Evolutionary conservation across 768 basidiomycete species (phyloP), one percentile per base, ranked within the genome.

Genomic region (Termitomyces sp.): DNA sequence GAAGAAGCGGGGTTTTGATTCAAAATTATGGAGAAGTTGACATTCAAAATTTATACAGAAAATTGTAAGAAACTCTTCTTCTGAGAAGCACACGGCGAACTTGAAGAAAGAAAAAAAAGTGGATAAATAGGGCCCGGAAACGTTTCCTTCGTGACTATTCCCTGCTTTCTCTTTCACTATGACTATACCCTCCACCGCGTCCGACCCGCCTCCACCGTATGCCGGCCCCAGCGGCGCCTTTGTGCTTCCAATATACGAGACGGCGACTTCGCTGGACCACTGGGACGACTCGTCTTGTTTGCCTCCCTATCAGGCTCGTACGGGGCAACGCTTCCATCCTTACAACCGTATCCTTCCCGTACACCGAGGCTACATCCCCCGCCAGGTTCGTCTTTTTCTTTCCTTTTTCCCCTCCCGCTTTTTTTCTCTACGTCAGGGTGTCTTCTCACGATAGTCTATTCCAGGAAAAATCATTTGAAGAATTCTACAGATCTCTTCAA

Each of bases 271-370:
- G 1, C 25, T 25, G 25, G 58, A 63, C 37, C 56, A 53, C 20
- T 62, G 59, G 43, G 58, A 37, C 5, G 65, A 67, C 47, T 60
- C 65, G 5, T 62, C 45, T 6, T 56, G 66, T 11, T 52, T 67
- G 6, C 65, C 66, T 1, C 45, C 62, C 0, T 67, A 67, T 17
- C 59, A 57, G 31, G 40, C 46, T 9, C 60, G 66, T 5, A 57
- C 62, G 5, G 59, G 60, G 1, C 40, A 54, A 11, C 60, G 65
- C 1, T 66, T 32, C 31, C 65, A 64, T 17, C 62, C 66, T 0
- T 67, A 67, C n/a, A 54, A 38, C 42, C 57, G 60, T 5, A 38
- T 59, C 36, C 57, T 52, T 8, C 60, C 59, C 6, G 52, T 60
- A 1, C 59, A 54, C 8, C 34, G 52, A 4, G 29, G 32, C 4